These are phyloP conservation scores for Aspergillus sp. DNA, from an alignment of 2,329 filamentous ascomycete species.

Conservation along the genomic window DNA sequence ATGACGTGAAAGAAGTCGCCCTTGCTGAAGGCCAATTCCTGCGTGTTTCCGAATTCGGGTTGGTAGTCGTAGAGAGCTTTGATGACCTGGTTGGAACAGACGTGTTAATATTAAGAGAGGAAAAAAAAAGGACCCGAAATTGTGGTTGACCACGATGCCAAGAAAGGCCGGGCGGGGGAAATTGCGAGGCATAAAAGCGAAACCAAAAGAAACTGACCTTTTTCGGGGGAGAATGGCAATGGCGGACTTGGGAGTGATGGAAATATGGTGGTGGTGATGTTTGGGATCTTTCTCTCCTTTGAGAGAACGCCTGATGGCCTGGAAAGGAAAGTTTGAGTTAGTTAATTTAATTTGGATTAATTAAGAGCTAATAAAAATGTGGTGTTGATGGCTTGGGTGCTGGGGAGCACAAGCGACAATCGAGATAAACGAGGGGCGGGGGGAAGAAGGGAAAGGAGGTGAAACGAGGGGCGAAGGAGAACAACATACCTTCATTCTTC, in stretches of 20 bases:
- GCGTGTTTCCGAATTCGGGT: conserved; percentile 60
- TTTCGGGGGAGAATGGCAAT: conserved; percentile 84
- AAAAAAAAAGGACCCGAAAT: not conserved
- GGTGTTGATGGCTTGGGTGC: not conserved
- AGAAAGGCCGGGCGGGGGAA: conserved; percentile 4
- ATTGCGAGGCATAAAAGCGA: conserved; percentile 3
- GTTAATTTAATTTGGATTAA: conserved; percentile 3
- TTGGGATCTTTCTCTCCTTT: conserved; percentile 77
- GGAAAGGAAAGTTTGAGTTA: conserved; percentile 11
- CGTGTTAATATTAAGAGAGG: conserved; percentile 2
- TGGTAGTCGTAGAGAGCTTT: conserved; percentile 92
- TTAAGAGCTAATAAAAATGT: not conserved
- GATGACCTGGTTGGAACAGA: conserved; percentile 64
- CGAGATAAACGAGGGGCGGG: too few species aligned
- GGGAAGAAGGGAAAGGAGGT: not conserved
- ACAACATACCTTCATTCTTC: conserved; percentile 19
- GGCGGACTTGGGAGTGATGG: conserved; percentile 78
- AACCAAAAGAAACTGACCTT: conserved; percentile 53
- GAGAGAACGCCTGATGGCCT: conserved; percentile 82
- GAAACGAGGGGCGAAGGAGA: conserved; percentile 7
- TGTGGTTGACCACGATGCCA: too few species aligned
- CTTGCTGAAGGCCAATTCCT: conserved; percentile 85
- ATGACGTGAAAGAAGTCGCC: conserved; percentile 99
- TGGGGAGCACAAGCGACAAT: not conserved
- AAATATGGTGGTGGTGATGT: conserved; percentile 54